Evolutionary conservation across 352 stramenopile genomes (phyloP).

Genomic region (Globisporangium perplexum): DNA sequence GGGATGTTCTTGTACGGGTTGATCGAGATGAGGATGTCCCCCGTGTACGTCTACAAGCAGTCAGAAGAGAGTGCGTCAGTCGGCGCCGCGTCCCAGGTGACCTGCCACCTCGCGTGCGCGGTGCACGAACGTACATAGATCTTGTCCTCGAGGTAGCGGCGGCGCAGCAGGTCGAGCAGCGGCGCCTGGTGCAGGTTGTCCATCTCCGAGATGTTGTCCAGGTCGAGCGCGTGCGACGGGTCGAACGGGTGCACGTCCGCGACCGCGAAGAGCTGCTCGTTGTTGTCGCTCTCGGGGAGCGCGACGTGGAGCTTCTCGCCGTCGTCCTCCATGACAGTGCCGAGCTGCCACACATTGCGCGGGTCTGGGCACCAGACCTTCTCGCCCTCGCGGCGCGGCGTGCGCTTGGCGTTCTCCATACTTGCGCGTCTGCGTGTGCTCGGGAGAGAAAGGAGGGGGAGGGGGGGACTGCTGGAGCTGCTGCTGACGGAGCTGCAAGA

Average conservation of each 20-base stretch:
- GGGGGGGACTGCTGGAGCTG: no score
- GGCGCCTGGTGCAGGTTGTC: conserved; percentile 91
- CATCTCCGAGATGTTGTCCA: conserved; percentile 92
- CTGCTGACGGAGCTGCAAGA: neutral
- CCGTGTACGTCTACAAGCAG: conserved; percentile 81
- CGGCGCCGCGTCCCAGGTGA: neutral
- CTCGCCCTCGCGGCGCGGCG: conserved; percentile 68
- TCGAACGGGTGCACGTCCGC: conserved; percentile 89
- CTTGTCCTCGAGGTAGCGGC: conserved; percentile 86
- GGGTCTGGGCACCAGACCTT: conserved; percentile 85
- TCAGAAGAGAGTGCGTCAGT: neutral
- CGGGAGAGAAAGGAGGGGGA: neutral
- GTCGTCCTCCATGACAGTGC: conserved; percentile 83
- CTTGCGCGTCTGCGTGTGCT: neutral
- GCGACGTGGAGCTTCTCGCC: conserved; percentile 81
- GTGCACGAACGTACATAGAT: conserved; percentile 92
- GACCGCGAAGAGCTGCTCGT: conserved; percentile 75
- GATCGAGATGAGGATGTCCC: conserved; percentile 95
- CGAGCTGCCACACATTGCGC: conserved; percentile 84
- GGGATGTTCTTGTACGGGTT: conserved; percentile 96
- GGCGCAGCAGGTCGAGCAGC: conserved; percentile 83
- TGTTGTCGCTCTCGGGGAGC: conserved; percentile 65
- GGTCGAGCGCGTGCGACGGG: conserved; percentile 81
- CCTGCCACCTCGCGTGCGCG: no score
- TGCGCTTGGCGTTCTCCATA: conserved; percentile 38